These are phyloP conservation scores for Picochlorum sp. DNA, from an alignment of 139 green algal genomes.

Conservation along the genomic window DNA sequence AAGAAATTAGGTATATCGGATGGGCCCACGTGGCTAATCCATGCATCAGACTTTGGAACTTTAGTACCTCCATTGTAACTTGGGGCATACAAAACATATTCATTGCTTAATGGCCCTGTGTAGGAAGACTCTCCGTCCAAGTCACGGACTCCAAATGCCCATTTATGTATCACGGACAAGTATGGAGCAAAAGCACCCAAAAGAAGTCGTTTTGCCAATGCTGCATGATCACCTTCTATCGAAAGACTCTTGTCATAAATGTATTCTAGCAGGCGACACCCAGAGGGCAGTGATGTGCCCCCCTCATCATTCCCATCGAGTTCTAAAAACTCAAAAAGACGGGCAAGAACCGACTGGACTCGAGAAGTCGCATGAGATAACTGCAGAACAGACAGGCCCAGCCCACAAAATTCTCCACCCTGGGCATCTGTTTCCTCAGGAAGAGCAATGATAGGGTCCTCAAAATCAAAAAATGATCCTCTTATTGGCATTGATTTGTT, in stretches of 20 bases:
- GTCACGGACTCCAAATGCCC: not conserved
- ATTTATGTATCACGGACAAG: not conserved
- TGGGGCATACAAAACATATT: not conserved
- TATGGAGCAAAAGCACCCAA: not conserved
- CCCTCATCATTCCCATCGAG: no score
- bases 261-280: not conserved
- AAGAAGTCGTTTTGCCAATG: not conserved
- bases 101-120: not conserved
- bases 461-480: not conserved
- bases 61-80: not conserved
- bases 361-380: not conserved
- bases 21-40: not conserved
- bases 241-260: not conserved
- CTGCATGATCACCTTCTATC: not conserved
- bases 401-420: not conserved
- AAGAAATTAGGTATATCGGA: conserved; percentile 2
- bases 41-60: not conserved
- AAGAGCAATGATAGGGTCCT: no score
- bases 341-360: not conserved
- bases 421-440: not conserved
- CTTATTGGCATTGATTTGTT: not conserved
- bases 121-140: not conserved
- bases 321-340: not conserved
- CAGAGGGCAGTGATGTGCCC: no score
- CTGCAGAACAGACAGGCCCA: not conserved